Percentiles rank a stretch among this genome's conserved stretches.
Conservation (phyloP, 1,284 basidiomycete genomes). For the Cryptococcus wingfieldii region DNA sequence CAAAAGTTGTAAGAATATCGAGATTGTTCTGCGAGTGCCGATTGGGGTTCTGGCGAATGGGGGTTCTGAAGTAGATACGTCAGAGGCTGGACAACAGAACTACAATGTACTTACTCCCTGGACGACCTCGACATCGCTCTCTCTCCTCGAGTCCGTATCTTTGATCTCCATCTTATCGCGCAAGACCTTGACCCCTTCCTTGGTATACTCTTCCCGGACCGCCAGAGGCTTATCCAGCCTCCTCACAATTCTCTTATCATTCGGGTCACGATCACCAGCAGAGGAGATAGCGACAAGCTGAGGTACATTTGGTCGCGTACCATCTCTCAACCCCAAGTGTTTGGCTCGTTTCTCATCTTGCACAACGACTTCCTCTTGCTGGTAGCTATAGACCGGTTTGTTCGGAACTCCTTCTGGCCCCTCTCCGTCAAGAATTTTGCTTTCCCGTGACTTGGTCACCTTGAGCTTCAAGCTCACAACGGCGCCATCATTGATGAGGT, state of each 20-base stretch:
- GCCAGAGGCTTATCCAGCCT: conserved; percentile 34
- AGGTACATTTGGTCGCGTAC: conserved; percentile 18
- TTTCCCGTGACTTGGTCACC: conserved; percentile 3
- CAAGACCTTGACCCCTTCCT: conserved; percentile 3
- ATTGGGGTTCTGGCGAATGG: conserved; percentile 5
- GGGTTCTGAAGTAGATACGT: neutral
- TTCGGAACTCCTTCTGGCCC: neutral
- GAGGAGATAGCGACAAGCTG: conserved; percentile 27
- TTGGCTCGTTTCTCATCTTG: conserved; percentile 69
- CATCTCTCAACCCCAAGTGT: conserved; percentile 35
- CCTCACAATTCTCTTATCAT: neutral
- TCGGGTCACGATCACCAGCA: neutral
- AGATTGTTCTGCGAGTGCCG: conserved; percentile 6
- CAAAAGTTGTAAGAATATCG: conserved; percentile 19
- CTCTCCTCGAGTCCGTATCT: neutral
- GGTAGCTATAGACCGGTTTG: conserved; percentile 51
- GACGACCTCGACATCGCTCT: neutral
- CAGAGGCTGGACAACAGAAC: neutral
- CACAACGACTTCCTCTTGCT: conserved; percentile 57
- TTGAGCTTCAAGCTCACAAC: conserved; percentile 60
- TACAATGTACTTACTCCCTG: conserved; percentile 4
- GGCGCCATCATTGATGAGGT: conserved; percentile 64
- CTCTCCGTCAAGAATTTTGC: too few relatives aligned
- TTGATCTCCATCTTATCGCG: neutral
- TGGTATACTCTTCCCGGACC: conserved; percentile 28